Evolutionary conservation across 305 asterid genomes (phyloP).

Genomic region (Withania somnifera): DNA sequence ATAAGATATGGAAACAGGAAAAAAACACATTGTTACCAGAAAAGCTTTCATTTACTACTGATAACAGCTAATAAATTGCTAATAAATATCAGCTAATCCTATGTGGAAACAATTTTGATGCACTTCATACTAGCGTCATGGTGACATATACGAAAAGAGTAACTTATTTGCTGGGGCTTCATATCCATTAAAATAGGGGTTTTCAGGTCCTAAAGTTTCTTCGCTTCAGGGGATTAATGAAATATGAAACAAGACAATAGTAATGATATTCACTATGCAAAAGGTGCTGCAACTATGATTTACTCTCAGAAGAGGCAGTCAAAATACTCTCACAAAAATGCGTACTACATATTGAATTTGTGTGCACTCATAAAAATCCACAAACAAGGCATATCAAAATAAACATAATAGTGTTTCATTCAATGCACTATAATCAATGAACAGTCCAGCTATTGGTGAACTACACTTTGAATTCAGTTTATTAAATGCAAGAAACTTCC

Average conservation of each 20-base stretch:
- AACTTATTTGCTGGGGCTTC: neutral
- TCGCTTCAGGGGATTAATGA: neutral
- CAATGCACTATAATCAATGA: neutral
- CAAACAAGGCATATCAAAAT: neutral
- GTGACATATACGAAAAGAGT: neutral
- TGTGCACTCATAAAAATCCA: neutral
- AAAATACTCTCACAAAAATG: neutral
- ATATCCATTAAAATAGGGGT: neutral
- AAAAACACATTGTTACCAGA: neutral
- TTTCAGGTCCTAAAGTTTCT: neutral
- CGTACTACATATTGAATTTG: neutral
- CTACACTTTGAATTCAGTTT: neutral
- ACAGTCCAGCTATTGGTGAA: neutral
- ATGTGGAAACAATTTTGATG: neutral
- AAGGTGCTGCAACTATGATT: neutral
- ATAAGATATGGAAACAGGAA: neutral
- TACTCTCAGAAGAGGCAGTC: neutral
- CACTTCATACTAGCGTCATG: neutral
- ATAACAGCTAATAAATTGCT: neutral
- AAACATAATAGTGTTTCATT: neutral
- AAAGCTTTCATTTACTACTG: neutral
- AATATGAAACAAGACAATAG: neutral
- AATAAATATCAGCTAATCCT: neutral
- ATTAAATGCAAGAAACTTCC: neutral
- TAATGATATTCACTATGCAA: neutral